These are phyloP conservation scores for Aspergillus awamori DNA, from an alignment of 2,329 filamentous ascomycete species.

Conservation along the genomic window DNA sequence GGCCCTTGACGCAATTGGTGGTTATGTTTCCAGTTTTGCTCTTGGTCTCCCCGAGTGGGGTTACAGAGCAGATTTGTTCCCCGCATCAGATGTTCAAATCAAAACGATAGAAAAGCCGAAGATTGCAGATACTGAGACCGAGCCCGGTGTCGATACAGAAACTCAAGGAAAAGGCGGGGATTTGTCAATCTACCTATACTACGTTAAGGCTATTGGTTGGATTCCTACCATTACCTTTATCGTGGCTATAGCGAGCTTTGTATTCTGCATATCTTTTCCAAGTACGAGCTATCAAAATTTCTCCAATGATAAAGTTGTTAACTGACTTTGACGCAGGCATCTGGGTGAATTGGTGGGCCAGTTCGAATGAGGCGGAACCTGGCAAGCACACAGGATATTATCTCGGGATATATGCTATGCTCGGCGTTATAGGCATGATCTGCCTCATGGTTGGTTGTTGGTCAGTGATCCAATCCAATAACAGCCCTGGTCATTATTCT, in stretches of 20 bases:
- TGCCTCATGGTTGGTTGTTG: conserved; percentile 42
- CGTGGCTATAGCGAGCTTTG: conserved; percentile 41
- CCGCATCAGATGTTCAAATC: conserved; percentile 7
- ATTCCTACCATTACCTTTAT: conserved; percentile 38
- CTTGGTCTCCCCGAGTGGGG: conserved; percentile 38
- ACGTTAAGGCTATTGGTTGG: conserved; percentile 43
- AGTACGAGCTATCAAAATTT: conserved; percentile 27
- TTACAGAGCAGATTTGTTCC: conserved; percentile 22
- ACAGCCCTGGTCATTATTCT: conserved; percentile 5
- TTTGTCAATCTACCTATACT: conserved; percentile 47
- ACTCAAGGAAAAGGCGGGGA: conserved; percentile 44
- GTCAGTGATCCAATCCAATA: conserved; percentile 21
- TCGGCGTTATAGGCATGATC: conserved; percentile 41
- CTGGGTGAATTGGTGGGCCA: conserved; percentile 49
- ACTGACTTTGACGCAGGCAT: conserved; percentile 30
- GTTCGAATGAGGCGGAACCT: conserved; percentile 39
- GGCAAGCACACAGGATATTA: conserved; percentile 41
- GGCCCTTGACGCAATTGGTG: conserved; percentile 38
- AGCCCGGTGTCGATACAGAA: conserved; percentile 24
- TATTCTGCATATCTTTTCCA: conserved; percentile 47
- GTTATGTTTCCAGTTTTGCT: conserved; percentile 47
- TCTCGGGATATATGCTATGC: conserved; percentile 45
- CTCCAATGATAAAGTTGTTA: not conserved
- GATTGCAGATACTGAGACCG: conserved; percentile 27
- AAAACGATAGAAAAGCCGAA: conserved; percentile 18